Conservation (phyloP, 805 yeast genomes). For the Limtongozyma cylindracea region DNA sequence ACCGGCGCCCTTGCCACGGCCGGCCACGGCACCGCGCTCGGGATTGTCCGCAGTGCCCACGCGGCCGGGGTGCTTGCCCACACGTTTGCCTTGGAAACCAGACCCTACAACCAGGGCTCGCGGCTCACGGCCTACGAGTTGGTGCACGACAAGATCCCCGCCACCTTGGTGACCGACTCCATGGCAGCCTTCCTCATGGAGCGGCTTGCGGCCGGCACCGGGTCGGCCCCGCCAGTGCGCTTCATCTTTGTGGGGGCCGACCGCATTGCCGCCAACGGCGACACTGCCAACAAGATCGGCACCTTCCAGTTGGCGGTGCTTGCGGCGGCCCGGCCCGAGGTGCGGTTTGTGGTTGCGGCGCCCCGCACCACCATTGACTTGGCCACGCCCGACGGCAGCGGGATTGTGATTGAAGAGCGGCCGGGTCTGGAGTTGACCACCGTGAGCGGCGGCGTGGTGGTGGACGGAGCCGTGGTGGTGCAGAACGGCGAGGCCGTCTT, state of each 20-base stretch:
- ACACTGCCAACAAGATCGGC: slow-evolving; percentile 91
- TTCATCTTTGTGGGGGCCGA: slow-evolving; percentile 91
- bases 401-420: slow-evolving; percentile 71
- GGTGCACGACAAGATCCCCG: slow-evolving; percentile 65
- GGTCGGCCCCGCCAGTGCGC: slow-evolving; percentile 37
- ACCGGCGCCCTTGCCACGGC: slow-evolving; percentile 95
- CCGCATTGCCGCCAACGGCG: slow-evolving; percentile 81
- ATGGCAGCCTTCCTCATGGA: slow-evolving; percentile 64
- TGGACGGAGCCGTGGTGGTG: slow-evolving; percentile 19
- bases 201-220: slow-evolving; percentile 10
- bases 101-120: slow-evolving; percentile 95
- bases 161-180: slow-evolving; percentile 73
- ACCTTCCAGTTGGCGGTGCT: slow-evolving; percentile 70
- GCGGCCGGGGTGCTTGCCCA: slow-evolving; percentile 19
- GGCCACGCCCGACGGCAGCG: slow-evolving; percentile 37
- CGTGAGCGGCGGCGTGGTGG: slow-evolving; percentile 28
- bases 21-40: slow-evolving; percentile 93
- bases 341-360: slow-evolving; percentile 83
- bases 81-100: slow-evolving; percentile 75
- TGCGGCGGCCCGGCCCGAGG: slow-evolving; percentile 25
- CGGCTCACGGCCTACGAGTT: slow-evolving; percentile 81
- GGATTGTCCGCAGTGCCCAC: slow-evolving; percentile 57
- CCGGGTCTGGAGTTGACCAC: slow-evolving; percentile 58
- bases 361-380: slow-evolving; percentile 80
- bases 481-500: slow-evolving; percentile 8